A percentile compares a stretch with the other conserved stretches of the same genome.
Evolutionary conservation across 1,139 yeast genomes (phyloP).

Genomic region (Oligophagozyma castellii): DNA sequence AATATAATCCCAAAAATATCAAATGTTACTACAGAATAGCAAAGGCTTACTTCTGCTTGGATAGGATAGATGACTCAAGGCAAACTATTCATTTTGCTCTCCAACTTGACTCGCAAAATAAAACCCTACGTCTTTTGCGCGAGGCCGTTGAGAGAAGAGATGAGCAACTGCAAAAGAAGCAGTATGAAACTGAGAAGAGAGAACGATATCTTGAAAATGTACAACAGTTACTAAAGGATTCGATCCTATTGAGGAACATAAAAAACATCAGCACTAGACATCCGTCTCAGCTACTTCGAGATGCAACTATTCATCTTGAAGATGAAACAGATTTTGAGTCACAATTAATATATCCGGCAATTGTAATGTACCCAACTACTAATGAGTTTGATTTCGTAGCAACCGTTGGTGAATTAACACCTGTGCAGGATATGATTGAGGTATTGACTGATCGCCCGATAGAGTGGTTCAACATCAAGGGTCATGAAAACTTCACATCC

Average conservation of each 20-base stretch:
- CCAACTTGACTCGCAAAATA: conserved; percentile 44
- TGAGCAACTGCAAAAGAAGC: conserved; percentile 15
- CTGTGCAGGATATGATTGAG: conserved; percentile 45
- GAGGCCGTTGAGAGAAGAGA: conserved; percentile 31
- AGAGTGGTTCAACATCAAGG: conserved; percentile 56
- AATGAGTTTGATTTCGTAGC: conserved; percentile 77
- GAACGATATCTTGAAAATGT: conserved; percentile 14
- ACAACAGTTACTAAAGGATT: conserved; percentile 31
- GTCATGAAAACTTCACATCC: conserved; percentile 44
- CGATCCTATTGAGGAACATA: conserved; percentile 43
- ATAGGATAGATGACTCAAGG: conserved; percentile 57
- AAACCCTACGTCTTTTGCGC: conserved; percentile 35
- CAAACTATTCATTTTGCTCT: conserved; percentile 55
- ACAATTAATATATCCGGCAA: conserved; percentile 65
- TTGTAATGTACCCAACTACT: conserved; percentile 69
- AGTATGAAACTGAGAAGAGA: conserved; percentile 17
- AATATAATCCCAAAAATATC: conserved; percentile 50
- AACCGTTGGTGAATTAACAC: conserved; percentile 54
- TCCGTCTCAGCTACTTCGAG: conserved; percentile 31
- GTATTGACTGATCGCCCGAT: conserved; percentile 50
- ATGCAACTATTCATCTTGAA: conserved; percentile 38
- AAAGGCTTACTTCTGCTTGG: conserved; percentile 60
- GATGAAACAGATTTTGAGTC: conserved; percentile 64
- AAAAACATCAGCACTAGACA: conserved; percentile 34
- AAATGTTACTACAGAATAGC: conserved; percentile 85